These are phyloP conservation scores for Citrullus amarus DNA, from an alignment of 306 rosid species.

Conservation along the genomic window DNA sequence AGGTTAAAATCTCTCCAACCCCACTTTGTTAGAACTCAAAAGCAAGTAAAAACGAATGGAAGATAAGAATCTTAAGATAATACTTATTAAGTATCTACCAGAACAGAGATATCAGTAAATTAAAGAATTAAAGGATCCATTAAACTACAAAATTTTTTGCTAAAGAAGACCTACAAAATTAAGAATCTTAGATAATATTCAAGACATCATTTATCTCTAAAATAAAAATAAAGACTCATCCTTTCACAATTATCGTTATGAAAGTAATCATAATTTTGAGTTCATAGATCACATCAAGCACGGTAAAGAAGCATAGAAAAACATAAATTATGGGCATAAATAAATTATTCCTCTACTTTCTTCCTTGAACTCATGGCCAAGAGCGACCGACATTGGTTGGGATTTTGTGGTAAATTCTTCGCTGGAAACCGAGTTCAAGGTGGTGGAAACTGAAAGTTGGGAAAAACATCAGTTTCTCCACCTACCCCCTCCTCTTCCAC, in stretches of 20 bases:
- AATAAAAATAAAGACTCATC: neutral
- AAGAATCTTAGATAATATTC: neutral
- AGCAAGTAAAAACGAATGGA: too few relatives aligned
- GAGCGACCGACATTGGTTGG: too few relatives aligned
- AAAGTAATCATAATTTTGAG: neutral
- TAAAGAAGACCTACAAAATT: neutral
- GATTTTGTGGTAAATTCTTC: neutral
- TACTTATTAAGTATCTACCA: too few relatives aligned
- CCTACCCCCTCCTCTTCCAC: slow-evolving; percentile 36
- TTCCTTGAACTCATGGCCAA: neutral
- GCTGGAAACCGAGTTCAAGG: neutral
- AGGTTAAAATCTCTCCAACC: too few relatives aligned
- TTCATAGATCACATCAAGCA: neutral
- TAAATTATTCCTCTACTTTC: neutral
- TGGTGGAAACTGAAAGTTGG: neutral
- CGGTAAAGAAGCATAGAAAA: neutral
- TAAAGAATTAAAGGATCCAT: neutral
- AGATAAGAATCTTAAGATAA: too few relatives aligned
- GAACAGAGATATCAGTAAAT: too few relatives aligned
- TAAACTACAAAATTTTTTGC: neutral
- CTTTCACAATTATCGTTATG: neutral
- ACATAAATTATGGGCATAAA: neutral
- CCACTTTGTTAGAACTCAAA: too few relatives aligned
- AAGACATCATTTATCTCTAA: neutral
- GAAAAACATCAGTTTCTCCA: slow-evolving; percentile 34